Conservation (phyloP, 768 basidiomycete genomes). For the Auricularia auricula-judae region DNA sequence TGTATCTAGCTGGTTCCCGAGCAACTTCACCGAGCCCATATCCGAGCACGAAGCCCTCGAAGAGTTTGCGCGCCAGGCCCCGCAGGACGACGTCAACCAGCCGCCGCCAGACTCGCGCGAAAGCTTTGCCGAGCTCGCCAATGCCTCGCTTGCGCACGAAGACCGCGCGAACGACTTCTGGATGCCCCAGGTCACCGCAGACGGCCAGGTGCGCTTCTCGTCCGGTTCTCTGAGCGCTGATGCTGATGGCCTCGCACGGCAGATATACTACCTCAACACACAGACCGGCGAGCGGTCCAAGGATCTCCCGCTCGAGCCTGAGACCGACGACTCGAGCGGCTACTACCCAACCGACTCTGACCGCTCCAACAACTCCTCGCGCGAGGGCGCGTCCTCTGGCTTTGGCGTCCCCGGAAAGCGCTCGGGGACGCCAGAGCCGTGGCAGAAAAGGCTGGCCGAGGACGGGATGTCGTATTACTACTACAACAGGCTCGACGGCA, state of each 20-base stretch:
- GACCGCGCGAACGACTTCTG: constrained; percentile 58
- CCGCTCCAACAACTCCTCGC: constrained; percentile 5
- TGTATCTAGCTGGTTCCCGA: constrained; percentile 65
- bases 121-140: constrained; percentile 34
- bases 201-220: constrained; percentile 54
- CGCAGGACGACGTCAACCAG: constrained; percentile 30
- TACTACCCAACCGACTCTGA: constrained; percentile 36
- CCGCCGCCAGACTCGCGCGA: constrained; percentile 25
- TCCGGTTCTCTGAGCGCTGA: neutral
- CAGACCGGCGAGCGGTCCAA: constrained; percentile 72
- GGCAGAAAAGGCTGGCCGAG: constrained; percentile 69
- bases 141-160: constrained; percentile 43
- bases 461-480: constrained; percentile 78
- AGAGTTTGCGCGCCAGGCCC: constrained; percentile 27
- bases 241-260: neutral
- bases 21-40: constrained; percentile 81
- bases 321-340: constrained; percentile 49
- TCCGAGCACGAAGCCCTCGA: constrained; percentile 69
- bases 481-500: constrained; percentile 57
- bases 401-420: constrained; percentile 17
- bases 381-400: neutral
- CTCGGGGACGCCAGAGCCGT: constrained; percentile 65
- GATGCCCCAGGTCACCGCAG: constrained; percentile 75
- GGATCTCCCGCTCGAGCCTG: constrained; percentile 70
- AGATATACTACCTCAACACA: constrained; percentile 96